Evolutionary conservation across 129 eudicot genomes (phyloP), one percentile per base, ranked within the genome.

Genomic region (Chrysanthemum makinoi): DNA sequence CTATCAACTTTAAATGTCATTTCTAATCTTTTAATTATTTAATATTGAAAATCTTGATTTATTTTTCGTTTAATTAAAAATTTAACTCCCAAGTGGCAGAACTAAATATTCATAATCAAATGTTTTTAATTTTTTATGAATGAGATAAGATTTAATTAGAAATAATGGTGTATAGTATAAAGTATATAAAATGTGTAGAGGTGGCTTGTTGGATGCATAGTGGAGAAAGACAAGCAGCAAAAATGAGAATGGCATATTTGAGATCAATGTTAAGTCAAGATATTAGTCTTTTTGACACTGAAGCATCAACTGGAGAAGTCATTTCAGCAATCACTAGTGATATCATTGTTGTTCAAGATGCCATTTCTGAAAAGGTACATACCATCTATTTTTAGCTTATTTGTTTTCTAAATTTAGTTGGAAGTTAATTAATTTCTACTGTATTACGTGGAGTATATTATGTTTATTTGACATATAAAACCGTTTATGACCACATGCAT

Each of bases 121-220:
- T 20, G 24, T 57, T 19, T 0, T 5, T 57, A 57, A 18, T 19
- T 57, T 8, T 1, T 20, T 12, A 19, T 57, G 20, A 56, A 19
- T 56, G 62, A 56, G 2, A 12, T 16, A 19, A 57, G 0, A 57
- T 0, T 19, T 57, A 57, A 57, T 5, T 33, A 39, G 4, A 14
- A 30, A 18, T 20, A 19, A 8, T 19, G 24, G 2, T 10, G 11
- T 18, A 56, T 39, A 39, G 26, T 28, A 53, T 11, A 13, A 44
- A 46, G 33, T 56, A 62, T 10, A 56, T 46, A 22, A 60, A 44
- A 5, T 65, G 58, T 72, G 16, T 53, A 95, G 99, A 95, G 99
- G 99, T 95, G 79, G 96, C 94, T 44, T 90, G 96, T 85, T 95
- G 99, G 99, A 95, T 95, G 99, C 85, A 95, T 57, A 82, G 86